Evolutionary conservation across 1,139 yeast species (phyloP).

Genomic region (Lodderomyces margitis): DNA sequence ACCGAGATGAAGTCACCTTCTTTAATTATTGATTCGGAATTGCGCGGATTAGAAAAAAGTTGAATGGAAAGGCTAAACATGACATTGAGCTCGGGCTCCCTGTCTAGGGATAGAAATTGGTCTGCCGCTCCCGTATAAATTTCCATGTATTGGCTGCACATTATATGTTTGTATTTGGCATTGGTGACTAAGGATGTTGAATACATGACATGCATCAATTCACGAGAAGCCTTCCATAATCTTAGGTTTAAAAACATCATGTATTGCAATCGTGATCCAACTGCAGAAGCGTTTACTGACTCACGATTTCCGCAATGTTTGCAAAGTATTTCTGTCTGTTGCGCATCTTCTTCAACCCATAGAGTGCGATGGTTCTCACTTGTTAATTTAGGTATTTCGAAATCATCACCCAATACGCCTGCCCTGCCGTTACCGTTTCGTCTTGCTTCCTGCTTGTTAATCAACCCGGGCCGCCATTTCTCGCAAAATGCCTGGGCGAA

Average conservation of each 20-base stretch:
- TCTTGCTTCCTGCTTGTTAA: conserved; percentile 2
- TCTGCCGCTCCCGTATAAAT: conserved; percentile 79
- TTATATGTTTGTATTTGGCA: conserved; percentile 52
- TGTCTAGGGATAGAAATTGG: conserved; percentile 63
- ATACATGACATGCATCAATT: conserved; percentile 63
- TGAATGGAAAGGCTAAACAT: conserved; percentile 81
- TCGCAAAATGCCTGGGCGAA: conserved; percentile 54
- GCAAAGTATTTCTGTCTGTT: conserved; percentile 11
- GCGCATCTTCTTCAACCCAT: neutral
- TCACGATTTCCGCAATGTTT: neutral
- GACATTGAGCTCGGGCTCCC: conserved; percentile 81
- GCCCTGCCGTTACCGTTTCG: conserved; percentile 11
- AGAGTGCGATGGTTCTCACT: conserved; percentile 8
- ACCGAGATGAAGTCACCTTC: conserved; percentile 72
- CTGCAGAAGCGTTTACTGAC: neutral
- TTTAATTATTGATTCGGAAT: conserved; percentile 64
- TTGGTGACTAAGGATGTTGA: conserved; percentile 71
- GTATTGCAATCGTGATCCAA: conserved; percentile 77
- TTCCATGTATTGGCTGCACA: conserved; percentile 80
- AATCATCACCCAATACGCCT: neutral
- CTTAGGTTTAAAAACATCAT: conserved; percentile 68
- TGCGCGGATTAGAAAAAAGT: conserved; percentile 79
- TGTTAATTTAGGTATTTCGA: conserved; percentile 31
- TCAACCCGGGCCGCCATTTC: conserved; percentile 56
- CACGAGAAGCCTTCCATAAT: conserved; percentile 67